Conservation (phyloP, 2,329 filamentous ascomycete genomes). For the Fusarium sp. region DNA sequence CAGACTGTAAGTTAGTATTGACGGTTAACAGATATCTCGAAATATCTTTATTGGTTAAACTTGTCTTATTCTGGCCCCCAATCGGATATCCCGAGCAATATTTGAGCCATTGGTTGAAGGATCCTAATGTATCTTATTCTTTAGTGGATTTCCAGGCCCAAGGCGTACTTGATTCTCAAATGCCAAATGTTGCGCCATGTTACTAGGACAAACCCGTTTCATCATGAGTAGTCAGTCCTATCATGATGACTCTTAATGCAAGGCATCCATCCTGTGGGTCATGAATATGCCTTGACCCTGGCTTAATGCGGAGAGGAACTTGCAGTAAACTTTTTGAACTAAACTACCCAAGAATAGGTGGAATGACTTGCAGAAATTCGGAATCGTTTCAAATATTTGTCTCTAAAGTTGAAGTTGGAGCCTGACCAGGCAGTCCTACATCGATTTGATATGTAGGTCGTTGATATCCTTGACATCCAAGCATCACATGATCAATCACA, state of each 20-base stretch:
- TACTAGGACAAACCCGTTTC: neutral
- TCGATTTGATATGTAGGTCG: conserved; percentile 19
- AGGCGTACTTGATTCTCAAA: neutral
- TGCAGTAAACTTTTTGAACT: neutral
- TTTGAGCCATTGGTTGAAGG: neutral
- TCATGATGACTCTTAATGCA: conserved; percentile 23
- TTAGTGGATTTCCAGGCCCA: neutral
- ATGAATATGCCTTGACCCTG: conserved; percentile 11
- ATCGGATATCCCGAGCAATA: too few relatives aligned
- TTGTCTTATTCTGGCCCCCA: neutral
- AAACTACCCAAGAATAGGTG: neutral
- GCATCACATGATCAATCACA: conserved; percentile 27
- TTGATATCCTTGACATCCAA: neutral
- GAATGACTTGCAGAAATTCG: neutral
- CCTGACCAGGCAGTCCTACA: neutral
- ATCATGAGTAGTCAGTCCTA: conserved; percentile 11
- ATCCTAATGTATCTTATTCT: neutral
- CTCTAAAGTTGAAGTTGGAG: neutral
- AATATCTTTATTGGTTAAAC: neutral
- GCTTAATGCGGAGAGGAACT: neutral
- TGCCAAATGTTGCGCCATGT: neutral
- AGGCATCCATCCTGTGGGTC: conserved; percentile 7
- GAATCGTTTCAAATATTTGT: neutral
- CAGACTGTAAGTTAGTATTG: too few relatives aligned
- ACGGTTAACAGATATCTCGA: neutral